phyloP scores from a whole-genome alignment of 441 rosid species.

The Melastoma candidum region DNA sequence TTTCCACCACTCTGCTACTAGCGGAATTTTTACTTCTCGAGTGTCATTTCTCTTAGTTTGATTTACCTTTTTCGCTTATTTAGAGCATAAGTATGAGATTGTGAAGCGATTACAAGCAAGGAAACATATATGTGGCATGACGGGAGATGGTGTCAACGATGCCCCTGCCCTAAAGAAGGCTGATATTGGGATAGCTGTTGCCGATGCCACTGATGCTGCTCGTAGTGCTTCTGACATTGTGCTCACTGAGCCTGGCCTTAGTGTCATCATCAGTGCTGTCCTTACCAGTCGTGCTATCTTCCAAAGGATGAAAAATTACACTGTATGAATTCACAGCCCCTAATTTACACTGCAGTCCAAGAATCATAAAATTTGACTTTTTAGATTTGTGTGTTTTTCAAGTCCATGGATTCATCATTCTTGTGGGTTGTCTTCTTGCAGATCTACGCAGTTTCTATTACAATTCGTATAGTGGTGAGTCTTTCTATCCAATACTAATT shows the following conservation, averaged over 20 bases:
- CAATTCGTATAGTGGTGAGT: slow-evolving; percentile 95
- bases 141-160: slow-evolving; percentile 99
- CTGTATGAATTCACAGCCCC: slow-evolving; percentile 30
- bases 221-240: slow-evolving; percentile 98
- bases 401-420: slow-evolving; percentile 3
- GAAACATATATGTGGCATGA: slow-evolving; percentile 97
- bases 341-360: slow-evolving; percentile 1
- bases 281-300: slow-evolving; percentile 93
- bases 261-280: slow-evolving; percentile 97
- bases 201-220: slow-evolving; percentile 99
- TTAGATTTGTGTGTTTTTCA: not conserved
- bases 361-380: not conserved
- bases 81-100: slow-evolving; percentile 97
- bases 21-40: too few relatives aligned
- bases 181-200: slow-evolving; percentile 97
- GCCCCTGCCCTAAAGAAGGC: slow-evolving; percentile 99
- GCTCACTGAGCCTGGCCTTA: slow-evolving; percentile 93
- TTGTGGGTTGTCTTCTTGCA: slow-evolving; percentile 23
- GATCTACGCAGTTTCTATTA: slow-evolving; percentile 96
- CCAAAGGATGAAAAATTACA: slow-evolving; percentile 97
- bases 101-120: slow-evolving; percentile 92
- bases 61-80: not conserved
- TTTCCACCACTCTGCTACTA: slow-evolving; percentile 1
- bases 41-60: too few relatives aligned
- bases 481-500: slow-evolving; percentile 2